Evolutionary conservation across 768 basidiomycete genomes (phyloP).

Genomic region (Brasilioporus rufonigricans): DNA sequence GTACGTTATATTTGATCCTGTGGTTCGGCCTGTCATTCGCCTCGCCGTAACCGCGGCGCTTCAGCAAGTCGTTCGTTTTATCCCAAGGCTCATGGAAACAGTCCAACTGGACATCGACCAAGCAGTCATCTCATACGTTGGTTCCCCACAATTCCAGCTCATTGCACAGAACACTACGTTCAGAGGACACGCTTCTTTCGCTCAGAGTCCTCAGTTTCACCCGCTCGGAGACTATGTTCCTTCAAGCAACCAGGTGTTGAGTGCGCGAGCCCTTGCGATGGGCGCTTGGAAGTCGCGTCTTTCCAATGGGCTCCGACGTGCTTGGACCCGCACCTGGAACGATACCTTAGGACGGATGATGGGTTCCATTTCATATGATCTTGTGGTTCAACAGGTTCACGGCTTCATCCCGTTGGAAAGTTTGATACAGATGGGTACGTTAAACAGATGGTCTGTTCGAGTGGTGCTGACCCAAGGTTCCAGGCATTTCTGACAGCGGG

Average conservation of each 20-base stretch:
- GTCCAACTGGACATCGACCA: constrained; percentile 66
- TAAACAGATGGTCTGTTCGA: neutral
- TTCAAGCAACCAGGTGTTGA: constrained; percentile 17
- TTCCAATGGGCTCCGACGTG: constrained; percentile 56
- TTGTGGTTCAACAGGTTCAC: constrained; percentile 47
- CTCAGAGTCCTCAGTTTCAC: constrained; percentile 41
- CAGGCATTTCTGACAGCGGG: constrained; percentile 26
- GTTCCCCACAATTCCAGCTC: constrained; percentile 52
- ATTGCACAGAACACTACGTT: constrained; percentile 49
- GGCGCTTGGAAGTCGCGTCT: constrained; percentile 65
- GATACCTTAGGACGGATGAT: constrained; percentile 64
- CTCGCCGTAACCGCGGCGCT: constrained; percentile 51
- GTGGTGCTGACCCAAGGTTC: neutral
- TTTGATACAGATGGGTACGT: constrained; percentile 30
- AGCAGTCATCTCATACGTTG: constrained; percentile 49
- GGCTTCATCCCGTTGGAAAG: constrained; percentile 37
- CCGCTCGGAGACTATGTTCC: constrained; percentile 12
- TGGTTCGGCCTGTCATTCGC: constrained; percentile 60
- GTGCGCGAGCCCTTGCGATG: constrained; percentile 43
- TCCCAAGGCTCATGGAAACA: constrained; percentile 67
- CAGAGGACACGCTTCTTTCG: constrained; percentile 54
- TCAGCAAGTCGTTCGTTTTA: constrained; percentile 57
- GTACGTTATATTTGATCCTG: constrained; percentile 53
- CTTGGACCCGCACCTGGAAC: constrained; percentile 69
- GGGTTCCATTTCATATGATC: constrained; percentile 51